These are phyloP conservation scores for Globisporangium cylindrosporum DNA, from an alignment of 352 stramenopile species.

Conservation along the genomic window DNA sequence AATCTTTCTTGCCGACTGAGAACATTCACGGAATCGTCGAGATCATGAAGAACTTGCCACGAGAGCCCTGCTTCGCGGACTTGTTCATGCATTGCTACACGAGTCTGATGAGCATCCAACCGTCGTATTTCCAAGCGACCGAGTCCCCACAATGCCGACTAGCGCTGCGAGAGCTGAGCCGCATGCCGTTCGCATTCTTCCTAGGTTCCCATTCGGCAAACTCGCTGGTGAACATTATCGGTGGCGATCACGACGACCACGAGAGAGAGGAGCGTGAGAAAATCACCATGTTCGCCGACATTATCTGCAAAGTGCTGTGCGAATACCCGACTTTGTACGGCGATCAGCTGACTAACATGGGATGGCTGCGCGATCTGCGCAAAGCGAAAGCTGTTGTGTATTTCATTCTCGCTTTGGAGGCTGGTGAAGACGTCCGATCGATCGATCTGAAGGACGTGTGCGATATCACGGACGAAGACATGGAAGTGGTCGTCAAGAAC, in stretches of 20 bases:
- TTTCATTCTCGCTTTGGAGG: slow-evolving; percentile 58
- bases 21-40: slow-evolving; percentile 75
- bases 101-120: slow-evolving; percentile 42
- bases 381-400: slow-evolving; percentile 58
- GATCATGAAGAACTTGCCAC: slow-evolving; percentile 77
- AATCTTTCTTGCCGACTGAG: slow-evolving; percentile 54
- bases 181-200: slow-evolving; percentile 74
- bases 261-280: slow-evolving; percentile 38
- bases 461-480: slow-evolving; percentile 48
- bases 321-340: slow-evolving; percentile 67
- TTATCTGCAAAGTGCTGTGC: slow-evolving; percentile 58
- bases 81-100: slow-evolving; percentile 74
- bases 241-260: slow-evolving; percentile 23
- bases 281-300: slow-evolving; percentile 55
- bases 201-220: slow-evolving; percentile 51
- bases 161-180: slow-evolving; percentile 40
- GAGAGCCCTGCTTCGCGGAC: slow-evolving; percentile 69
- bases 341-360: slow-evolving; percentile 64
- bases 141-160: slow-evolving; percentile 51
- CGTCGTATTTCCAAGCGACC: slow-evolving; percentile 55
- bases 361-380: slow-evolving; percentile 48
- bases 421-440: slow-evolving; percentile 44
- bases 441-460: slow-evolving; percentile 55
- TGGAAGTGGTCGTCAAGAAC: slow-evolving; percentile 56
- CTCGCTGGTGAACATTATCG: slow-evolving; percentile 54